Evolutionary conservation across 2,329 filamentous ascomycete genomes (phyloP), one percentile per base, ranked within the genome.

Genomic region (Cladosporium sp.): DNA sequence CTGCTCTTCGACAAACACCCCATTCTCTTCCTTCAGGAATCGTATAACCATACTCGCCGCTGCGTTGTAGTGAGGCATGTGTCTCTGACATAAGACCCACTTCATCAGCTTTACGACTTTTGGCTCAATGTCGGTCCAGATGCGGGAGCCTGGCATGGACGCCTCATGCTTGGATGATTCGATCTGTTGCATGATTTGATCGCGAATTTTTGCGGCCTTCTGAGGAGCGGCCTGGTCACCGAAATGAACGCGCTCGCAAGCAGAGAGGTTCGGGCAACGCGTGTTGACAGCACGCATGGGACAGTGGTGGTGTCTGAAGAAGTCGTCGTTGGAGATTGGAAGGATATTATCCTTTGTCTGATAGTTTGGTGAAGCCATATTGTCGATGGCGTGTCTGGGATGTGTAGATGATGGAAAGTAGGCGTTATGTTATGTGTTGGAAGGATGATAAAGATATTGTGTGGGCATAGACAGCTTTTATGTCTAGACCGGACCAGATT

Each of bases 211-310:
- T 12, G 28, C 5, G 3, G 59, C 59, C 18, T 61, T 52, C 6
- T 52, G 11, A 32, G 18, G 41, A 61, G 10, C 59, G 1, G 28
- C 18, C 11, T 34, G 28, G 18, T 52, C 30, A 18, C 32, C 30
- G 3, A 36, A 52, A n/a, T 38, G 1, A 14, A 36, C 59, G 24
- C 59, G 28, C 11, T 52, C 28, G 44, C 44, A 61, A 11, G 30
- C 34, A 11, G 44, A 24, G 12, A 32, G 24, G 44, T 61, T 61
- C 8, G n/a, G 15, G n/a, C 59, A 61, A 28, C 59, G 59, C 8
- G 30, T 21, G 24, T 52, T 52, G 30, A 10, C 44, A 21, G 41
- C 14, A 18, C 59, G 59, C 59, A 52, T 61, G 21, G 59, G 59
- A 11, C 59, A 61, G 1, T 58, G 54, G n/a, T 10, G 18, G 21